phyloP scores from a whole-genome alignment of 2,329 filamentous ascomycete genomes.

The Clonostachys rosea region DNA sequence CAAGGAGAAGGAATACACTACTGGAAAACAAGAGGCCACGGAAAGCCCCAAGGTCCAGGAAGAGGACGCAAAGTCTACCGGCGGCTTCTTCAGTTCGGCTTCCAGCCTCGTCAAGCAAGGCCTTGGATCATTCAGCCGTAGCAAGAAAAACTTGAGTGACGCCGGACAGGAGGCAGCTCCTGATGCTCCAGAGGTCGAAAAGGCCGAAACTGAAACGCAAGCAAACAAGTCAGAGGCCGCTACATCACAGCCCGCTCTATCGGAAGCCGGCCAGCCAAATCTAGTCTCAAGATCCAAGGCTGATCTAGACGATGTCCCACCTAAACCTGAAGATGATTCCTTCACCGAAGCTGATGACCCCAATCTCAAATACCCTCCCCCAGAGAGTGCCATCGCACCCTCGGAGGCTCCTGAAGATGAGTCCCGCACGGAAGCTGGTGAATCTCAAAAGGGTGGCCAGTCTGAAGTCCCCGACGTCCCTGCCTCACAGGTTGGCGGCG shows the following conservation, averaged over 20 bases:
- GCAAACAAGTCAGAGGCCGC: constrained; percentile 18
- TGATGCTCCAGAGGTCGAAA: constrained; percentile 23
- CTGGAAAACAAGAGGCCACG: neutral
- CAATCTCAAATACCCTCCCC: neutral
- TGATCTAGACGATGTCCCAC: too few relatives aligned
- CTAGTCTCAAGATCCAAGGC: too few relatives aligned
- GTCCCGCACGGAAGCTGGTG: too few relatives aligned
- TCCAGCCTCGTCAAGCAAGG: neutral
- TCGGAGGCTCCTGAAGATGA: neutral
- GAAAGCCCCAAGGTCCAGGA: neutral
- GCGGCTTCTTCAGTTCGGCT: neutral
- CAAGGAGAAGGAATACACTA: neutral
- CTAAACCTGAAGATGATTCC: too few relatives aligned
- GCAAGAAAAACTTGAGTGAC: too few relatives aligned
- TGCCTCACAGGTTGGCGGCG: neutral
- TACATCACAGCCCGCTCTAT: too few relatives aligned
- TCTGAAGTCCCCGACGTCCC: neutral
- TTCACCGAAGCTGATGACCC: too few relatives aligned
- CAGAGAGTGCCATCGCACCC: constrained; percentile 4
- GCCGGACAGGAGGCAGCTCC: constrained; percentile 21
- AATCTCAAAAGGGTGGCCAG: too few relatives aligned
- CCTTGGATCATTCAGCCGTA: neutral
- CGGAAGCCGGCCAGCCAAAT: too few relatives aligned
- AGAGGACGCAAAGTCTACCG: neutral
- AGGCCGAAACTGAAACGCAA: constrained; percentile 33